phyloP scores from a whole-genome alignment of 192 early-diverging fungal species.

The Phycomyces nitens region DNA sequence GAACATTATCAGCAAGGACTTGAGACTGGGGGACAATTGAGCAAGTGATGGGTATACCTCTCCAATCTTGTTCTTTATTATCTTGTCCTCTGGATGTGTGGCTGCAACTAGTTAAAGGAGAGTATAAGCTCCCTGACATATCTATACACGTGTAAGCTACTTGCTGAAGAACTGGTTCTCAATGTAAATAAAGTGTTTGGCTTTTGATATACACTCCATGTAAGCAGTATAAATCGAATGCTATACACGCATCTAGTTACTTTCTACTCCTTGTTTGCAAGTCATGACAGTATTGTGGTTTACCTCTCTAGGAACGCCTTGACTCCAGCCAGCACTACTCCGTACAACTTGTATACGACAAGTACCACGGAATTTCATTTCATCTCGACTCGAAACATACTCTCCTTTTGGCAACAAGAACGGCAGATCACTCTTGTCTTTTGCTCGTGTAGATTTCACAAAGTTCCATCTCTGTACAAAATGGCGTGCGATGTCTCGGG shows the following conservation, averaged over 20 bases:
- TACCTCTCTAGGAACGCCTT: conserved; percentile 55
- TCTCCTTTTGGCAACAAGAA: conserved; percentile 73
- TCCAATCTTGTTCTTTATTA: conserved; percentile 41
- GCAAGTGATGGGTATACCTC: too few relatives aligned
- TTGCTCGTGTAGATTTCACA: conserved; percentile 63
- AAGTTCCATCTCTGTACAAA: conserved; percentile 91
- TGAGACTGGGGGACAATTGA: too few relatives aligned
- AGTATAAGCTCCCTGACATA: too few relatives aligned
- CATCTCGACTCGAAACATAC: conserved; percentile 53
- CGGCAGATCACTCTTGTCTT: conserved; percentile 53
- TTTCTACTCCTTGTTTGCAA: background rate
- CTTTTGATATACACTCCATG: conserved; percentile 62
- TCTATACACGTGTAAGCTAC: too few relatives aligned
- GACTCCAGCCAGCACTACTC: conserved; percentile 69
- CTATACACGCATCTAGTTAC: conserved; percentile 21
- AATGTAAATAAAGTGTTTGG: conserved; percentile 87
- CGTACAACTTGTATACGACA: conserved; percentile 66
- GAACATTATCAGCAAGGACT: background rate
- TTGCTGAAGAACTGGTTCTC: conserved; percentile 90
- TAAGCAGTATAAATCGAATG: conserved; percentile 82
- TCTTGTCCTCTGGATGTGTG: conserved; percentile 40
- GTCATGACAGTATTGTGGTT: too few relatives aligned
- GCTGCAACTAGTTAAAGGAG: conserved; percentile 40
- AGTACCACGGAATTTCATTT: conserved; percentile 55
- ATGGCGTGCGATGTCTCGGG: conserved; percentile 79